Base-by-base conservation (phyloP, 1,284 basidiomycete genomes). In the Heterobasidion occidentale region DNA sequence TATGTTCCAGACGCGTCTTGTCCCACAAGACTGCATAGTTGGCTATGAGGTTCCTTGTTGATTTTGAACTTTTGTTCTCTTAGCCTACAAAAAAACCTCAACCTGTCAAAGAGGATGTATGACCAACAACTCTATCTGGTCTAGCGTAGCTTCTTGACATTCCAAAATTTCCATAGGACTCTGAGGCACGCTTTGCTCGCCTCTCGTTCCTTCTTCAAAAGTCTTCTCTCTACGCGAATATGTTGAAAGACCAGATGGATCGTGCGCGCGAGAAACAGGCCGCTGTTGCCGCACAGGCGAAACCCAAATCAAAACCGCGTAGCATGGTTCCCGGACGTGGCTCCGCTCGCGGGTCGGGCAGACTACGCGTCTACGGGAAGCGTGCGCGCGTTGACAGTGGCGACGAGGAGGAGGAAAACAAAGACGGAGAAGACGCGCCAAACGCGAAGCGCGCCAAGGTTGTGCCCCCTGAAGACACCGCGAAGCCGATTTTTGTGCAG, bases 181-280 rank as follows among this genome's bases (percentile, higher is more conserved):
- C 74, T 55, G 71, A 72, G 35, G 70, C 72, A 47, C 77, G 81
- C 51, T 76, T 77, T 46, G 62, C 67, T 9, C 74, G 78, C 15
- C 78, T 90, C 27, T 73, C 81, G 53, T 77, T 71, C 34, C 77
- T 90, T n/a, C 75, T 90, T 27, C 74, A 86, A 56, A 83, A 82
- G 61, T 87, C 86, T 0, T 77, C 78, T 1, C 71, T 80, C 11
- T 89, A 83, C 61, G 80, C 86, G 0, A 72, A 69, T 46, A 72
- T 86, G 33, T 71, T 90, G 7, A 79, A 81, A 53, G 69, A 76
- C 27, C 77, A 81, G 56, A 89, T 90, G 83, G 82, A 86, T 36
- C 57, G 57, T 44, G 47, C 60, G 56, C 67, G 62, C 35, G 61
- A 63, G 51, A 58, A 61, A 49, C 54, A 57, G 56, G 60, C 56